phyloP scores from a whole-genome alignment of 2,329 filamentous ascomycete species.

The Helotiales sp. region DNA sequence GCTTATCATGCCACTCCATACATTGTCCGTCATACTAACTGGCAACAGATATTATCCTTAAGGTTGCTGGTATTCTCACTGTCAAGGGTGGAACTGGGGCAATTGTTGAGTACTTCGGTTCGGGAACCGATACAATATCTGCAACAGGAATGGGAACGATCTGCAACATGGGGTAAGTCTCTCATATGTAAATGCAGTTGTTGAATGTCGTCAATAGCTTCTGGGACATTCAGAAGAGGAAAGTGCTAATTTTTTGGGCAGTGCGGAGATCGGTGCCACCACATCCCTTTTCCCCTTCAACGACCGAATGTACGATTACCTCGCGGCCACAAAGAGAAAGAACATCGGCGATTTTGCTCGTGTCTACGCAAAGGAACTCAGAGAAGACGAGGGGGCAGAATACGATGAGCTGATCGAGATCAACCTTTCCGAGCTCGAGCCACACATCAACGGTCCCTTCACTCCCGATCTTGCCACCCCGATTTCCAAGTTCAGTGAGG shows the following conservation, averaged over 20 bases:
- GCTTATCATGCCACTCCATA: slow-evolving; percentile 42
- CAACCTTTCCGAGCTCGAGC: slow-evolving; percentile 92
- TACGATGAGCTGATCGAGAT: slow-evolving; percentile 97
- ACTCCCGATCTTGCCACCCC: slow-evolving; percentile 97
- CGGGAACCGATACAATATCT: slow-evolving; percentile 75
- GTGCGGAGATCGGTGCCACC: slow-evolving; percentile 72
- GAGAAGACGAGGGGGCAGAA: slow-evolving; percentile 85
- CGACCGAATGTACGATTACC: slow-evolving; percentile 96
- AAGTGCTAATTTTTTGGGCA: not conserved
- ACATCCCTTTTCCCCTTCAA: slow-evolving; percentile 98
- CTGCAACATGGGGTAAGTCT: no score
- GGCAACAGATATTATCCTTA: slow-evolving; percentile 84
- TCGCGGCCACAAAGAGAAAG: slow-evolving; percentile 86
- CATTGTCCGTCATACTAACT: not conserved
- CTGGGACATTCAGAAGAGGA: not conserved
- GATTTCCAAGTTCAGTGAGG: slow-evolving; percentile 95
- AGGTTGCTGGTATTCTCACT: slow-evolving; percentile 94
- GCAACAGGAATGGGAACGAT: slow-evolving; percentile 90
- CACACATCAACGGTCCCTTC: slow-evolving; percentile 98
- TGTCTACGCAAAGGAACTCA: slow-evolving; percentile 82
- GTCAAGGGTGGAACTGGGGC: slow-evolving; percentile 95
- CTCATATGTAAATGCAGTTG: no score
- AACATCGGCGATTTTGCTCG: slow-evolving; percentile 91
- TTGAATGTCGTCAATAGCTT: not conserved
- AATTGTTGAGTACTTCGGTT: slow-evolving; percentile 54